These are phyloP conservation scores for Thymus mandschuricus DNA, from an alignment of 257 asterid species.

Conservation along the genomic window DNA sequence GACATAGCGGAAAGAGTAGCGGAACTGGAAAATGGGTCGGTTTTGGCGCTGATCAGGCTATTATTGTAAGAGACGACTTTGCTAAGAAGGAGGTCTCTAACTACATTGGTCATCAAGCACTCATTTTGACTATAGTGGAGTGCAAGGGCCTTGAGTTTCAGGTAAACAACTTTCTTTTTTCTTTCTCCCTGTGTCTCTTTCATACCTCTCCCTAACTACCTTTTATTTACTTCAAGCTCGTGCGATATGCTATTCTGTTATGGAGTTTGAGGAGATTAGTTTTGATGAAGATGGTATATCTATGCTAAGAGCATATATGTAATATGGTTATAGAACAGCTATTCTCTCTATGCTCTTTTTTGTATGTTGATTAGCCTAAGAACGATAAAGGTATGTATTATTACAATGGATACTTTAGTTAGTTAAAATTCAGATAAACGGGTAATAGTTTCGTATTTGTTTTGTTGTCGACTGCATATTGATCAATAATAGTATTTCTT, in stretches of 20 bases:
- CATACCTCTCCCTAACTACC: neutral
- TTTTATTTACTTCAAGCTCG: neutral
- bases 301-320: neutral
- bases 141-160: conserved; percentile 80
- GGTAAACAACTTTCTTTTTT: conserved; percentile 35
- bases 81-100: conserved; percentile 5
- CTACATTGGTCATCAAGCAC: conserved; percentile 23
- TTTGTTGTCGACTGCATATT: neutral
- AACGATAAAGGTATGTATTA: neutral
- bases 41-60: conserved; percentile 55
- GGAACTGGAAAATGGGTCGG: conserved; percentile 46
- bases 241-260: neutral
- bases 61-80: conserved; percentile 24
- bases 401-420: neutral
- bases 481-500: neutral
- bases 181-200: neutral
- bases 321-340: neutral
- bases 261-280: too few species aligned
- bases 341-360: too few species aligned
- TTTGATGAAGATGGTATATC: too few species aligned
- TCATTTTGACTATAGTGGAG: conserved; percentile 41
- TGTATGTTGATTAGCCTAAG: neutral
- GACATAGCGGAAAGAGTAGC: conserved; percentile 36
- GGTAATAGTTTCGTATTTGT: neutral
- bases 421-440: neutral